Percentiles rank a stretch among this genome's conserved stretches.
Evolutionary conservation across 768 basidiomycete species (phyloP).

Genomic region (Amanita thiersii): DNA sequence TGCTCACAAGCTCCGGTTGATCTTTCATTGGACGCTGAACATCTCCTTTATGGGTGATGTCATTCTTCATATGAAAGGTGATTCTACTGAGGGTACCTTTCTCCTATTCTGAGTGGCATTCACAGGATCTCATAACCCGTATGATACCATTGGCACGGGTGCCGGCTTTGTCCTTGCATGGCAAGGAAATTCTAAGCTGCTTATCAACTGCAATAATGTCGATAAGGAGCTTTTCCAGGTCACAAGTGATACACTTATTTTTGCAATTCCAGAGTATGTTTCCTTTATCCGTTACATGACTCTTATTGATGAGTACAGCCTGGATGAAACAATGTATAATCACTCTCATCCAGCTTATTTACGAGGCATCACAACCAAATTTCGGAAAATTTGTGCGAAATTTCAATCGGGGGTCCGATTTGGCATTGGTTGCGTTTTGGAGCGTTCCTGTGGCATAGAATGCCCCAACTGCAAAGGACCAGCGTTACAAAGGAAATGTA

Average conservation of each 20-base stretch:
- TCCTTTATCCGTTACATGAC: neutral
- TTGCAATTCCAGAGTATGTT: constrained; percentile 83
- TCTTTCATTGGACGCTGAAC: constrained; percentile 76
- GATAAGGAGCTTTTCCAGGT: constrained; percentile 80
- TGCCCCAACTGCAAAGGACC: constrained; percentile 56
- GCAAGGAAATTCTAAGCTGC: constrained; percentile 65
- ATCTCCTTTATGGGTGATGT: constrained; percentile 64
- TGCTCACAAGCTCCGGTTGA: constrained; percentile 49
- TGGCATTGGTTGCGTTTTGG: constrained; percentile 76
- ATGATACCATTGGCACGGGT: constrained; percentile 57
- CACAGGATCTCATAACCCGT: constrained; percentile 77
- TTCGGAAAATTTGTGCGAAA: constrained; percentile 75
- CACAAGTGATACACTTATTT: constrained; percentile 67
- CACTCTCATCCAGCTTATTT: constrained; percentile 5
- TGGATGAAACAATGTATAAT: constrained; percentile 17
- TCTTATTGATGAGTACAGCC: constrained; percentile 10
- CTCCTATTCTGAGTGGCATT: constrained; percentile 3
- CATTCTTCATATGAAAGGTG: constrained; percentile 83
- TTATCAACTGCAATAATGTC: constrained; percentile 61
- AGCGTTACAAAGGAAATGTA: constrained; percentile 69
- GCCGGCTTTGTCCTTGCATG: constrained; percentile 86
- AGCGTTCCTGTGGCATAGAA: constrained; percentile 69
- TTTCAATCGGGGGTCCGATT: constrained; percentile 79
- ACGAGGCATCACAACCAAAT: constrained; percentile 20
- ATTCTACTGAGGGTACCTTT: constrained; percentile 10